Percentiles rank a stretch among this genome's conserved stretches.
phyloP scores from a whole-genome alignment of 805 yeast species.

The Candida xiaguanensis region DNA sequence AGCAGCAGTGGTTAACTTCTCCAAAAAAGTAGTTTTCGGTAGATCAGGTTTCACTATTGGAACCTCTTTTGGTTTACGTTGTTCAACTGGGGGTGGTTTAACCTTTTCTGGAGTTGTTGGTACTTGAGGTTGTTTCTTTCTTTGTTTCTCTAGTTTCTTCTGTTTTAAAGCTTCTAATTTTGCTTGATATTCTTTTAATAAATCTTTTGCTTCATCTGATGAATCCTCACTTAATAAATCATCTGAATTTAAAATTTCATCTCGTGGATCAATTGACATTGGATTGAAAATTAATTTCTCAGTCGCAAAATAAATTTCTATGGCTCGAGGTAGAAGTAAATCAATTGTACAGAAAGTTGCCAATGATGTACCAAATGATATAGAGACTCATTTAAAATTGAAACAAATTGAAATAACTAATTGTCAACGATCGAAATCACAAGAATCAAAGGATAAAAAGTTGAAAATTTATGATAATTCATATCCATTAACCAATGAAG shows the following conservation, averaged over 20 bases:
- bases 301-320: too few relatives aligned
- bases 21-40: slow-evolving; percentile 15
- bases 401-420: slow-evolving; percentile 4
- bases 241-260: slow-evolving; percentile 18
- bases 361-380: slow-evolving; percentile 40
- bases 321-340: slow-evolving; percentile 50
- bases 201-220: slow-evolving; percentile 33
- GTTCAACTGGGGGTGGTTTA: neutral
- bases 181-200: slow-evolving; percentile 33
- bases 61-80: neutral
- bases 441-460: neutral
- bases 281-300: neutral
- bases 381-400: slow-evolving; percentile 22
- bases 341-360: slow-evolving; percentile 66
- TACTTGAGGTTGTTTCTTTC: slow-evolving; percentile 7
- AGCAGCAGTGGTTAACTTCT: slow-evolving; percentile 16
- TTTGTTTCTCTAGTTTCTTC: slow-evolving; percentile 6
- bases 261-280: slow-evolving; percentile 32
- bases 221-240: slow-evolving; percentile 36
- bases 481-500: slow-evolving; percentile 15
- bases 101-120: slow-evolving; percentile 13
- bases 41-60: neutral
- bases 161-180: slow-evolving; percentile 11
- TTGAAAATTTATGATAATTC: neutral
- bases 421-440: slow-evolving; percentile 13